A percentile compares a stretch with the other conserved stretches of the same genome.
These are phyloP conservation scores for Musa balbisiana DNA, from an alignment of 202 grass and related monocot genomes.

Conservation along the genomic window DNA sequence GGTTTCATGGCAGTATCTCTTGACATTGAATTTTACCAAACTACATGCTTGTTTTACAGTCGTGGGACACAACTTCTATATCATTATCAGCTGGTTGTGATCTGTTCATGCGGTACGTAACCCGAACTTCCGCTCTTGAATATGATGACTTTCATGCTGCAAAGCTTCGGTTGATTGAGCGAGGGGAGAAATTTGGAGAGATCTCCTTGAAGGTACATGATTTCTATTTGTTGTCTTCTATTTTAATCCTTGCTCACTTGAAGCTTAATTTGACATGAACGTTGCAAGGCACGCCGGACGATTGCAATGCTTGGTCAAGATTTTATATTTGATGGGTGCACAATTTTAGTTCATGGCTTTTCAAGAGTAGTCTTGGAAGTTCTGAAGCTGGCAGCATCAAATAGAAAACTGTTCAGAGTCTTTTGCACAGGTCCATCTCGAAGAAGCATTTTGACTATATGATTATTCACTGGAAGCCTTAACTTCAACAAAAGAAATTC, in stretches of 20 bases:
- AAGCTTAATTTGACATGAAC: not conserved
- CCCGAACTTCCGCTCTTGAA: conserved; percentile 83
- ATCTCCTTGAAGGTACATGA: conserved; percentile 79
- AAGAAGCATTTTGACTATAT: not conserved
- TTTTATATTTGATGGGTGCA: conserved; percentile 86
- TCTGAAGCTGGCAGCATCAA: conserved; percentile 77
- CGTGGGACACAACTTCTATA: conserved; percentile 90
- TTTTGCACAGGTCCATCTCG: conserved; percentile 75
- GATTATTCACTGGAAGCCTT: not conserved
- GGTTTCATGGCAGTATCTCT: not conserved
- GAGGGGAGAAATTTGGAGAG: conserved; percentile 96
- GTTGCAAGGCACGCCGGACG: conserved; percentile 68
- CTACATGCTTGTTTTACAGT: conserved; percentile 40
- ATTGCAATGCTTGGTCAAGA: conserved; percentile 98
- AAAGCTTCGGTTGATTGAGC: conserved; percentile 79
- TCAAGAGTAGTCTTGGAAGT: conserved; percentile 92
- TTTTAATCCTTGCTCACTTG: not conserved
- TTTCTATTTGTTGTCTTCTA: not conserved
- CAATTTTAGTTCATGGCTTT: conserved; percentile 83
- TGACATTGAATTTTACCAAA: not conserved
- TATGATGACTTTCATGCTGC: conserved; percentile 93
- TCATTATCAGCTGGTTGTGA: conserved; percentile 88
- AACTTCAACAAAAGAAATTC: not conserved
- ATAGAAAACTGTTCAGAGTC: conserved; percentile 75
- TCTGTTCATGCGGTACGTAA: conserved; percentile 95